Percentiles rank a stretch among this genome's conserved stretches.
Conservation (phyloP, 495 filamentous ascomycete genomes). For the Penicillium waksmanii region DNA sequence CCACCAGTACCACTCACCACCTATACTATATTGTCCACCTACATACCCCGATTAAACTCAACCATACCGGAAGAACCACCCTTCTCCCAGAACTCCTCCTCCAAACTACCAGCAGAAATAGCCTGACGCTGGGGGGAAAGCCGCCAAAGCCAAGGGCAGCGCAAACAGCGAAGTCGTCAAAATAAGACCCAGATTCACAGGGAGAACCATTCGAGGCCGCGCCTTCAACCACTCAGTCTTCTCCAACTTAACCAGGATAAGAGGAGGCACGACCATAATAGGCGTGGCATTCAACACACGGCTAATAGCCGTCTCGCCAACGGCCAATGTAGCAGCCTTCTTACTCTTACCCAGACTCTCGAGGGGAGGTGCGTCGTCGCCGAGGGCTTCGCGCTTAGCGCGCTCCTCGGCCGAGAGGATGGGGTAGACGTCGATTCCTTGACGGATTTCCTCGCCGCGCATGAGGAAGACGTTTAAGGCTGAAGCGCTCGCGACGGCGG, state of each 20-base stretch:
- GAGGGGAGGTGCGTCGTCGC: slow-evolving; percentile 51
- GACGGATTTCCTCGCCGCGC: slow-evolving; percentile 92
- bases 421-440: slow-evolving; percentile 93
- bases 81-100: slow-evolving; percentile 78
- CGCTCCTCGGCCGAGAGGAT: slow-evolving; percentile 51
- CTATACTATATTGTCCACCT: slow-evolving; percentile 18
- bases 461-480: slow-evolving; percentile 96
- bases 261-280: slow-evolving; percentile 92
- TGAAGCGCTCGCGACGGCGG: slow-evolving; percentile 86
- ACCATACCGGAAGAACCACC: slow-evolving; percentile 78
- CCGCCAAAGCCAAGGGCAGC: slow-evolving; percentile 75
- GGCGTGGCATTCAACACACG: slow-evolving; percentile 91
- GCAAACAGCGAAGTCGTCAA: slow-evolving; percentile 80
- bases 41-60: slow-evolving; percentile 92
- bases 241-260: slow-evolving; percentile 83
- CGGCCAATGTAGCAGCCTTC: slow-evolving; percentile 84
- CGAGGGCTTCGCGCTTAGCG: slow-evolving; percentile 57
- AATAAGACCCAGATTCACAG: slow-evolving; percentile 83
- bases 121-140: slow-evolving; percentile 91
- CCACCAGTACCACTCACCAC: too few relatives aligned
- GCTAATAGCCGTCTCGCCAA: slow-evolving; percentile 86
- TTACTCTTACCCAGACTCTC: slow-evolving; percentile 80
- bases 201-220: slow-evolving; percentile 71
- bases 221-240: slow-evolving; percentile 71
- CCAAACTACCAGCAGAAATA: slow-evolving; percentile 70